Conservation (phyloP, 129 eudicot genomes). For the Flaveria sonorensis region DNA sequence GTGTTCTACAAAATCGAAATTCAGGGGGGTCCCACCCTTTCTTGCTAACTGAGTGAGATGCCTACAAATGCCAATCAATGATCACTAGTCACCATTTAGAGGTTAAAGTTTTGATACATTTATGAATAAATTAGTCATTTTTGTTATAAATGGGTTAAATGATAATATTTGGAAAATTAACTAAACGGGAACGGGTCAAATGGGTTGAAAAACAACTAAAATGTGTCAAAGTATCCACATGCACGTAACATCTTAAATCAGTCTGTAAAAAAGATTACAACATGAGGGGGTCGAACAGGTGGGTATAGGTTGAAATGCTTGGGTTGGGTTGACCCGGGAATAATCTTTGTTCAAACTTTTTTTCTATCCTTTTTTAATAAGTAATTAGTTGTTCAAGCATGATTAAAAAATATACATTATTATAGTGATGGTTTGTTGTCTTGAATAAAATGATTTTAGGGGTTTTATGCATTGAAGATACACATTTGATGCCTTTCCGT, state of each 20-base stretch:
- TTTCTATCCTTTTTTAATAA: background rate
- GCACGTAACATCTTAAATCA: background rate
- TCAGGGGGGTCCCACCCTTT: constrained; percentile 85
- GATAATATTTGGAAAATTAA: background rate
- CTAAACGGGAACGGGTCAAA: background rate
- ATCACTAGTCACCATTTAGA: constrained; percentile 8
- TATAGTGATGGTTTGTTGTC: background rate
- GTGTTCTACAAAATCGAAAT: constrained; percentile 84
- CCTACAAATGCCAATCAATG: constrained; percentile 49
- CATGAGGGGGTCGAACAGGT: background rate
- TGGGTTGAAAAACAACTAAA: background rate
- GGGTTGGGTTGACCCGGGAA: background rate
- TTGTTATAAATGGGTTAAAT: background rate
- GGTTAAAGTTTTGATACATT: background rate
- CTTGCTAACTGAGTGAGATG: constrained; percentile 80
- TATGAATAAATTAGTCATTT: background rate
- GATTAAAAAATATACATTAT: background rate
- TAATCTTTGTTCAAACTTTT: background rate
- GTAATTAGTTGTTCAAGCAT: background rate
- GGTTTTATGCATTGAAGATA: background rate
- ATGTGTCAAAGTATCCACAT: background rate
- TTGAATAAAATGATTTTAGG: background rate
- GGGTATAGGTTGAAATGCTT: background rate
- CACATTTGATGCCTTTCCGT: background rate
- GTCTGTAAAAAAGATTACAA: background rate